Evolutionary conservation across 805 yeast species (phyloP).

Genomic region (Starmerella scarabaei): DNA sequence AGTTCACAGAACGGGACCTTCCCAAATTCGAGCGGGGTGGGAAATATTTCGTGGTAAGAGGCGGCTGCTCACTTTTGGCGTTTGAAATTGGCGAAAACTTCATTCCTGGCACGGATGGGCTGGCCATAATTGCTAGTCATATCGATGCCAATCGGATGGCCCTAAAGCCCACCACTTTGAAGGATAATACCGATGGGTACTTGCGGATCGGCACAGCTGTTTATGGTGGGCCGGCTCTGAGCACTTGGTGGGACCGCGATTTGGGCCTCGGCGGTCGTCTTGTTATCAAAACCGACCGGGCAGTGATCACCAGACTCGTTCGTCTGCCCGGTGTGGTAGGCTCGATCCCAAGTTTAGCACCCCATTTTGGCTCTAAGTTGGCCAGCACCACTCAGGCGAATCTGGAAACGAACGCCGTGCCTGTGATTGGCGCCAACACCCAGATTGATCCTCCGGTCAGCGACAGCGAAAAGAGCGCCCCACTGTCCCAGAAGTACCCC

Average conservation of each 20-base stretch:
- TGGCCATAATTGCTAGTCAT: conserved; percentile 87
- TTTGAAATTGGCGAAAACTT: conserved; percentile 57
- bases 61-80: conserved; percentile 55
- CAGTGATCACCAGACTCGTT: conserved; percentile 41
- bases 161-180: conserved; percentile 74
- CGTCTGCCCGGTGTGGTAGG: conserved; percentile 72
- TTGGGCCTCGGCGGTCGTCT: conserved; percentile 86
- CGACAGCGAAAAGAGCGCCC: conserved; percentile 39
- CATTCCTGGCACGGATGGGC: conserved; percentile 65
- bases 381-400: conserved; percentile 50
- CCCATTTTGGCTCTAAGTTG: conserved; percentile 56
- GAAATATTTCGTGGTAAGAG: conserved; percentile 60
- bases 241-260: conserved; percentile 94
- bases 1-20: conserved; percentile 51
- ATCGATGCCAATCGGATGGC: conserved; percentile 87
- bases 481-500: conserved; percentile 61
- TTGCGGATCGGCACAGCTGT: conserved; percentile 79
- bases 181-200: conserved; percentile 49
- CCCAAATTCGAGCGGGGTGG: conserved; percentile 38
- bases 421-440: conserved; percentile 58
- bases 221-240: conserved; percentile 87
- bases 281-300: conserved; percentile 44
- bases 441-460: conserved; percentile 51
- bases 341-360: conserved; percentile 88
- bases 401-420: conserved; percentile 72